Evolutionary conservation across 345 rosid genomes (phyloP), one percentile per base, ranked within the genome.

Genomic region (Gossypium bickii): DNA sequence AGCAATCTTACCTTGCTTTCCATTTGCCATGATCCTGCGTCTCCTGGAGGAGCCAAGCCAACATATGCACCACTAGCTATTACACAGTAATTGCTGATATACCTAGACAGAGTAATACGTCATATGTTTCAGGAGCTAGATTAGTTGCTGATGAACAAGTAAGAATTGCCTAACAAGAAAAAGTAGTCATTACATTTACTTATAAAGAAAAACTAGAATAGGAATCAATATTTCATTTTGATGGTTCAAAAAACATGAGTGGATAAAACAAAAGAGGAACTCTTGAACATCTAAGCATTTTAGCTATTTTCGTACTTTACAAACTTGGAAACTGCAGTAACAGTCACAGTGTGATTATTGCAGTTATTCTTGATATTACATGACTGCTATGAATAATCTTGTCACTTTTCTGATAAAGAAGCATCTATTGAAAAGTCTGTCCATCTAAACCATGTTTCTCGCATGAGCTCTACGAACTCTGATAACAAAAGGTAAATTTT

Each of bases 1-100:
- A 56, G 47, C 61, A 64, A 77, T 73, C 45, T 72, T 69, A 87
- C 94, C 90, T 90, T 93, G 89, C 91, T 80, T 80, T 90, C 98
- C 51, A 77, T 86, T 84, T 93, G 93, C 98, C 98, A 93, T 43
- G 93, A 91, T 78, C 97, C 93, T 65, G 81, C 78, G 20, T 86
- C 87, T 71, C 97, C 98, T 43, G 92, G 92, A 16, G 82, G 82
- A 43, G 97, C 94, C 82, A 93, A 80, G 15, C 97, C 97, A 70
- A 93, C 90, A 83, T 83, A 89, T 70, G 97, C 93, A 47, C 90
- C 88, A 70, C 15, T 4, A 67, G 84, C 94, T 62, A 83, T 70
- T 51, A 87, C 80, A 61, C 48, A 47, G 58, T 82, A 81, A 58
- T 84, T 78, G 72, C 85, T 75, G 29, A 83, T 34, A 71, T 85